Evolutionary conservation across 108 stramenopile genomes (phyloP).

Genomic region (Conticribra weissflogii): DNA sequence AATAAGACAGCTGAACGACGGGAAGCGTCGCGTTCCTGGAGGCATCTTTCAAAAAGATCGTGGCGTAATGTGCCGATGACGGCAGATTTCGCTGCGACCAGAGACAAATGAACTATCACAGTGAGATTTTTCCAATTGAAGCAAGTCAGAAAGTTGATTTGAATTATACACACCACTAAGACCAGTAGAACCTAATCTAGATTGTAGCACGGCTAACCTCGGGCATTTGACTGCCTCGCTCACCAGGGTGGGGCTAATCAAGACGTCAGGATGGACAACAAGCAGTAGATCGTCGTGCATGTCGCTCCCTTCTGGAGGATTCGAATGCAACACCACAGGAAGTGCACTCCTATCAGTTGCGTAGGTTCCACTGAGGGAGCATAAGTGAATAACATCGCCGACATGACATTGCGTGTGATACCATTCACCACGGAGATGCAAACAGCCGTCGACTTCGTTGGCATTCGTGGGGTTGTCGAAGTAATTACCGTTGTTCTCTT

Average conservation of each 20-base stretch:
- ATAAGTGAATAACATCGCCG: slow-evolving; percentile 79
- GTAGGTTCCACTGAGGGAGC: slow-evolving; percentile 72
- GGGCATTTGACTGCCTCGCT: slow-evolving; percentile 79
- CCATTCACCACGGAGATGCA: slow-evolving; percentile 84
- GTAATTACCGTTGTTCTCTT: slow-evolving; percentile 3
- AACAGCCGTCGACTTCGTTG: slow-evolving; percentile 50
- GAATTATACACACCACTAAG: slow-evolving; percentile 40
- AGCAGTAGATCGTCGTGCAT: slow-evolving; percentile 70
- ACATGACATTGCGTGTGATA: slow-evolving; percentile 58
- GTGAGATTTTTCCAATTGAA: not conserved
- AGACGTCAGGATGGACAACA: slow-evolving; percentile 80
- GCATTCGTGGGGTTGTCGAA: not conserved
- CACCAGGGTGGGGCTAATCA: slow-evolving; percentile 79
- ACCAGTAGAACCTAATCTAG: slow-evolving; percentile 73
- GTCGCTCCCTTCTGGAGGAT: slow-evolving; percentile 54
- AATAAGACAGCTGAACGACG: slow-evolving; percentile 41
- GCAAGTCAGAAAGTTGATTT: too few species aligned
- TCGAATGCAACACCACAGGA: slow-evolving; percentile 71
- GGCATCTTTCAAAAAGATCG: slow-evolving; percentile 75
- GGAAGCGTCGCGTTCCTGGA: slow-evolving; percentile 62
- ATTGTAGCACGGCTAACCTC: slow-evolving; percentile 75
- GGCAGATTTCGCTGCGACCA: slow-evolving; percentile 43
- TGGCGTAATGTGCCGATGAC: slow-evolving; percentile 85
- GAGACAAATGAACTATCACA: not conserved
- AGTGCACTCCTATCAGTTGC: slow-evolving; percentile 71